Evolutionary conservation across 139 green algal genomes (phyloP).

Genomic region (Picochlorum sp.): DNA sequence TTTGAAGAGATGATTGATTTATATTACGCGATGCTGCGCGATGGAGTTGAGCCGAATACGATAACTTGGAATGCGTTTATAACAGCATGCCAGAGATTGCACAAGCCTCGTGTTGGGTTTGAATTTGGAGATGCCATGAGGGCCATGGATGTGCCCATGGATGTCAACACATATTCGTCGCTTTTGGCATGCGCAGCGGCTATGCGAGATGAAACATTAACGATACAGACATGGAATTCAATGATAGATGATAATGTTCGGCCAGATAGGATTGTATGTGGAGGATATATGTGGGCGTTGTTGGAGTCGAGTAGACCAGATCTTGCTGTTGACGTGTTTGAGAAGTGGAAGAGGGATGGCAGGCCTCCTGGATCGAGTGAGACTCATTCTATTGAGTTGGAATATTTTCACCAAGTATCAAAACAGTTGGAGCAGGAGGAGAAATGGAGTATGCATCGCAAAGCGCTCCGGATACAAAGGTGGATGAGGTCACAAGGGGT

Average conservation of each 20-base stretch:
- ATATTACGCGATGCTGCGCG: conserved; percentile 11
- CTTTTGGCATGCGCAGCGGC: conserved; percentile 6
- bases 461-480: conserved; percentile 2
- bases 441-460: conserved; percentile 1
- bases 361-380: conserved; percentile 9
- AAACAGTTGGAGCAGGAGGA: background rate
- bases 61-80: conserved; percentile 13
- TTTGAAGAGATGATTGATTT: conserved; percentile 4
- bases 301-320: background rate
- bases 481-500: conserved; percentile 7
- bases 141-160: background rate
- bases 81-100: background rate
- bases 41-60: conserved; percentile 4
- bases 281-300: conserved; percentile 11
- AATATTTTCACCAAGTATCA: background rate
- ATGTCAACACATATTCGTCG: conserved; percentile 4
- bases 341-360: conserved; percentile 3
- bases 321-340: conserved; percentile 1
- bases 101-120: background rate
- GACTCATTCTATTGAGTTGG: background rate
- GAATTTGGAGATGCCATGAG: conserved; percentile 9
- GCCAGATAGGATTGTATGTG: conserved; percentile 6
- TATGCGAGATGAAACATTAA: background rate
- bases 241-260: conserved; percentile 1
- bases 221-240: background rate